phyloP scores from a whole-genome alignment of 1,139 yeast genomes.

The Williopsis jadinii region DNA sequence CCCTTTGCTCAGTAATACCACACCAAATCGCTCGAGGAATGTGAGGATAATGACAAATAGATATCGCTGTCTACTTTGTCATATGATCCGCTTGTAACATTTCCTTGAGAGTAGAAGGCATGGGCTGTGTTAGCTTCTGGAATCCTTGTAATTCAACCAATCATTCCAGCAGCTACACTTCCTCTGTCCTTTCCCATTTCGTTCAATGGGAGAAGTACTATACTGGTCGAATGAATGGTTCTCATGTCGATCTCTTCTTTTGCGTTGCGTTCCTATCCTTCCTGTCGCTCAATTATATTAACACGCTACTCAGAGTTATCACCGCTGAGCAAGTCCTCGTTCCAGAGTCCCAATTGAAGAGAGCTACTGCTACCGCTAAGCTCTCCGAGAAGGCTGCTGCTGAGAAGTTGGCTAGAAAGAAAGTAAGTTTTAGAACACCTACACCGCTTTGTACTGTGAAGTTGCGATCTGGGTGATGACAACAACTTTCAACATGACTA shows the following conservation, averaged over 20 bases:
- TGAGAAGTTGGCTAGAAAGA: slow-evolving; percentile 78
- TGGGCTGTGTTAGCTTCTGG: slow-evolving; percentile 15
- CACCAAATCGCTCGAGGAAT: background rate
- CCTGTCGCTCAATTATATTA: slow-evolving; percentile 7
- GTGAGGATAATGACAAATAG: background rate
- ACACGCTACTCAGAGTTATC: slow-evolving; percentile 21
- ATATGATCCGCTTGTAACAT: background rate
- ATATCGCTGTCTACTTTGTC: background rate
- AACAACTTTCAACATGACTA: slow-evolving; percentile 60
- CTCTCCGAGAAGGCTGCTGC: slow-evolving; percentile 83
- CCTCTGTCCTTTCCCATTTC: slow-evolving; percentile 21
- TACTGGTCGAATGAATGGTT: slow-evolving; percentile 23
- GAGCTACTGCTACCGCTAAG: slow-evolving; percentile 88
- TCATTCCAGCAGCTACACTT: slow-evolving; percentile 10
- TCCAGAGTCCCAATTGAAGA: slow-evolving; percentile 97
- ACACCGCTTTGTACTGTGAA: background rate
- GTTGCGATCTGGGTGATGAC: slow-evolving; percentile 49
- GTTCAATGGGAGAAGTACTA: slow-evolving; percentile 9
- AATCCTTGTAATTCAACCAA: background rate
- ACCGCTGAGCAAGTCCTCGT: slow-evolving; percentile 33
- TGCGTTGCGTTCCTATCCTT: background rate
- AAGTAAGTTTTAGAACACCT: slow-evolving; percentile 55
- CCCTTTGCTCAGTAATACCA: no score
- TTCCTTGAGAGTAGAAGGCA: slow-evolving; percentile 18
- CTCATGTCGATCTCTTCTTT: slow-evolving; percentile 19